These are phyloP conservation scores for Xylariales sp. DNA, from an alignment of 2,329 filamentous ascomycete genomes.

Conservation along the genomic window DNA sequence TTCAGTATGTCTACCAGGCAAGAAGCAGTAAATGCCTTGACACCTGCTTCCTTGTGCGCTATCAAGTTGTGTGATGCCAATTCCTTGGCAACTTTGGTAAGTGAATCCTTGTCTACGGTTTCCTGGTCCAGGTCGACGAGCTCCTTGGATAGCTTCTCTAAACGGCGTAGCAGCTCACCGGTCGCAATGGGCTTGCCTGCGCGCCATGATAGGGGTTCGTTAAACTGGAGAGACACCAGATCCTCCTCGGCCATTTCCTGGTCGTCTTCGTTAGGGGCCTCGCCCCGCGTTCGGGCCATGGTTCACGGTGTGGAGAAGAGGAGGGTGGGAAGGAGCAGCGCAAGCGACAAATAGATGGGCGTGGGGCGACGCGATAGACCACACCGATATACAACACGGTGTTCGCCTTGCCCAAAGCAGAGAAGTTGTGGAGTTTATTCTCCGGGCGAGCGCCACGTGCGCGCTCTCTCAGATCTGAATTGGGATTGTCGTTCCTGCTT, in stretches of 20 bases:
- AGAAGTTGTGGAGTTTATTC: too few relatives aligned
- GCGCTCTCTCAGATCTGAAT: too few relatives aligned
- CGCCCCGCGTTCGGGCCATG: slow-evolving; percentile 37
- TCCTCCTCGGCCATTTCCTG: slow-evolving; percentile 34
- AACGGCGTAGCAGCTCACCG: slow-evolving; percentile 72
- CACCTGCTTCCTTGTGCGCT: slow-evolving; percentile 87
- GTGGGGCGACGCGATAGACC: too few relatives aligned
- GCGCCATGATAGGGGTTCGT: slow-evolving; percentile 84
- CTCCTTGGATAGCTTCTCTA: slow-evolving; percentile 79
- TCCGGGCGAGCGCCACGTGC: too few relatives aligned
- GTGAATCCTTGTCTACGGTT: slow-evolving; percentile 74
- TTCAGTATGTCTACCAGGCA: slow-evolving; percentile 92
- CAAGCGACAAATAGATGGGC: neutral
- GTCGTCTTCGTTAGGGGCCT: slow-evolving; percentile 31
- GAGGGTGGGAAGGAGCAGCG: neutral
- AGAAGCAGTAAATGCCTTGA: slow-evolving; percentile 82
- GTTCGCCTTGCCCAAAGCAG: too few relatives aligned
- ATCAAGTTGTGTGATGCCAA: slow-evolving; percentile 78
- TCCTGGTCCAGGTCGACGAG: slow-evolving; percentile 85
- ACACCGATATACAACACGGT: too few relatives aligned
- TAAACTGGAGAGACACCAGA: slow-evolving; percentile 62
- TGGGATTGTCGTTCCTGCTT: too few relatives aligned
- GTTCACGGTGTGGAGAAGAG: neutral
- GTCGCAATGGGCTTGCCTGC: slow-evolving; percentile 86
- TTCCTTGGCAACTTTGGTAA: slow-evolving; percentile 79